These are phyloP conservation scores for Saccharomyces hybrid DNA, from an alignment of 1,139 yeast genomes.

Conservation along the genomic window DNA sequence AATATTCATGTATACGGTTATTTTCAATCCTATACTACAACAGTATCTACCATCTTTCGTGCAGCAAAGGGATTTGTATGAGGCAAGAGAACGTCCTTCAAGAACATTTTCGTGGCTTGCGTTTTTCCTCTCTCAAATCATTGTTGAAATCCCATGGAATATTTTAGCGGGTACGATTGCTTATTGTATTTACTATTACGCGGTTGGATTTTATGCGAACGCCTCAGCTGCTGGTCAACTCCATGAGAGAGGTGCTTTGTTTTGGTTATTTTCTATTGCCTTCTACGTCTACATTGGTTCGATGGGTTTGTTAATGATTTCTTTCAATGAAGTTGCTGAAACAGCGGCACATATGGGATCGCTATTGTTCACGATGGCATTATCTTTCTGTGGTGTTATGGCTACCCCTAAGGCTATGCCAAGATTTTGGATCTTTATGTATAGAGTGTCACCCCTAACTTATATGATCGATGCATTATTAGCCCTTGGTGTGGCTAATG, in stretches of 20 bases:
- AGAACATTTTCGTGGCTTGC: conserved; percentile 57
- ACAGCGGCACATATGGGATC: conserved; percentile 66
- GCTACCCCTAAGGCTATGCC: conserved; percentile 50
- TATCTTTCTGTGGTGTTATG: conserved; percentile 79
- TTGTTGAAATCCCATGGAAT: conserved; percentile 74
- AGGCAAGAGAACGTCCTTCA: conserved; percentile 84
- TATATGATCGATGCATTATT: conserved; percentile 47
- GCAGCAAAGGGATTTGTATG: conserved; percentile 69
- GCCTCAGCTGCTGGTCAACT: conserved; percentile 47
- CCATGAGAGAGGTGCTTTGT: conserved; percentile 56
- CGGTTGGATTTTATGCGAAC: conserved; percentile 59
- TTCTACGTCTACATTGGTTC: conserved; percentile 57
- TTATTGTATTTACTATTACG: conserved; percentile 74
- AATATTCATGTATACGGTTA: conserved; percentile 54
- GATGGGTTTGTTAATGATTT: conserved; percentile 51
- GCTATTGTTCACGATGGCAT: conserved; percentile 55
- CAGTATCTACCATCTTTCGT: conserved; percentile 70
- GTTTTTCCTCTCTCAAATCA: conserved; percentile 50
- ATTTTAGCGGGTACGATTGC: conserved; percentile 54
- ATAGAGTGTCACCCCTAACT: conserved; percentile 60
- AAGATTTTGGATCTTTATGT: conserved; percentile 55
- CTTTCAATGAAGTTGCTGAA: conserved; percentile 53
- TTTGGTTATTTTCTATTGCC: conserved; percentile 49
- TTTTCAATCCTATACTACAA: conserved; percentile 56
- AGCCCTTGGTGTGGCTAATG: conserved; percentile 45